Evolutionary conservation across 1,139 yeast genomes (phyloP), one percentile per base, ranked within the genome.

Genomic region (Debaryomyces singareniensis): DNA sequence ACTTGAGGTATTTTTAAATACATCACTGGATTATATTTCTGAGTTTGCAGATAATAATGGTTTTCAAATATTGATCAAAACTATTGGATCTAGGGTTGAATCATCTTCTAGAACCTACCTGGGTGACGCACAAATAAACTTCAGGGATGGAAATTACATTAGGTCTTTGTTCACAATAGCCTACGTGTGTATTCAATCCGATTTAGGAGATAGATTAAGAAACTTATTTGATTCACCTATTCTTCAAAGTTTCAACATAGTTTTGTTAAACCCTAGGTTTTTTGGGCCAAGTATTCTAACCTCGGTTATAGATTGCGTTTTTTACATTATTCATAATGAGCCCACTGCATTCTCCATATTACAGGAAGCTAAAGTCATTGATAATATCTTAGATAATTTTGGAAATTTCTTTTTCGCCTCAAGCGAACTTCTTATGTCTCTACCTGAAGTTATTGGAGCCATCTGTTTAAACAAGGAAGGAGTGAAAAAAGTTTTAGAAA

Each of bases 311-410:
- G 83, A 77, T 40, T 73, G 81, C 13, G 69, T 87, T 15, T 73
- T 81, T 28, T 73, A 74, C 20, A 84, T 87, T 39, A 76, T 89
- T 28, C 93, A 89, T 49, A 84, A 83, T 42, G 97, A 89, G 45
- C 96, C 97, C 3, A 86, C 96, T 0, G 86, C 95, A 3, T 87
- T 72, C 47, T 71, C 85, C 3, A 81, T 89, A 29, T 67, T 89
- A 44, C 78, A 75, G 29, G 97, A 89, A 51, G 83, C 94, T 0
- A 73, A 76, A 2, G 75, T 85, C 2, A 73, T 87, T 24, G 83
- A 82, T 31, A 61, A 75, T 1, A 68, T 87, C 24, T 51, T 87
- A 30, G 68, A 71, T 34, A 63, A 73, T 43, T 75, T 82, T 57
- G 57, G 58, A 25, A 39, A 52, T 20, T 63, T 77, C 37, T 59